Percentiles rank a stretch among this genome's conserved stretches.
phyloP scores from a whole-genome alignment of 768 basidiomycete genomes.

The Rhodocollybia butyracea region DNA sequence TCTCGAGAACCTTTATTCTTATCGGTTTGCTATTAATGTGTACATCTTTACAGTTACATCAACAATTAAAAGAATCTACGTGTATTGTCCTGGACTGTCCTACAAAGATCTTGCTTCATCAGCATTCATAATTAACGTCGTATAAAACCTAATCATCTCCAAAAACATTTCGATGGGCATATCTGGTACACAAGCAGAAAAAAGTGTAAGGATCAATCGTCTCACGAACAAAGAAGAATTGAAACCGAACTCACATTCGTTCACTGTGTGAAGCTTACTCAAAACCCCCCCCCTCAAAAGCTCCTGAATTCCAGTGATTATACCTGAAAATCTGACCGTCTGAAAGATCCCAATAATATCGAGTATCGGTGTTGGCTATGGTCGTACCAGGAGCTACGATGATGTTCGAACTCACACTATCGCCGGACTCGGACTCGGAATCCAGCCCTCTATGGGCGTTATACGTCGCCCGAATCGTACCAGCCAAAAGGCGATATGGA shows the following conservation, averaged over 20 bases:
- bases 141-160: conserved; percentile 41
- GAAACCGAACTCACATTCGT: conserved; percentile 46
- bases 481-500: no score
- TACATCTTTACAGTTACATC: no score
- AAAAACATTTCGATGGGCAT: conserved; percentile 31
- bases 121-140: conserved; percentile 39
- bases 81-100: no score
- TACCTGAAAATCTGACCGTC: no score
- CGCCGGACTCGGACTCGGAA: no score
- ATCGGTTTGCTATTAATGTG: no score
- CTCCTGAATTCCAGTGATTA: conserved; percentile 25
- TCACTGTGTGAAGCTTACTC: conserved; percentile 44
- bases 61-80: no score
- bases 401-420: conserved; percentile 3
- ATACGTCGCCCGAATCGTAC: conserved; percentile 39
- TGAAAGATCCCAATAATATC: no score
- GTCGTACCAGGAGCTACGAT: background rate
- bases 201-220: no score
- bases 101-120: conserved; percentile 27
- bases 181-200: conserved; percentile 11
- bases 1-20: no score
- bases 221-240: no score
- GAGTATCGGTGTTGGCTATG: conserved; percentile 25
- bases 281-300: conserved; percentile 10
- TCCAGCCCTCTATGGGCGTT: conserved; percentile 21